phyloP scores from a whole-genome alignment of 768 basidiomycete species.

The Leccinum barrowsii region DNA sequence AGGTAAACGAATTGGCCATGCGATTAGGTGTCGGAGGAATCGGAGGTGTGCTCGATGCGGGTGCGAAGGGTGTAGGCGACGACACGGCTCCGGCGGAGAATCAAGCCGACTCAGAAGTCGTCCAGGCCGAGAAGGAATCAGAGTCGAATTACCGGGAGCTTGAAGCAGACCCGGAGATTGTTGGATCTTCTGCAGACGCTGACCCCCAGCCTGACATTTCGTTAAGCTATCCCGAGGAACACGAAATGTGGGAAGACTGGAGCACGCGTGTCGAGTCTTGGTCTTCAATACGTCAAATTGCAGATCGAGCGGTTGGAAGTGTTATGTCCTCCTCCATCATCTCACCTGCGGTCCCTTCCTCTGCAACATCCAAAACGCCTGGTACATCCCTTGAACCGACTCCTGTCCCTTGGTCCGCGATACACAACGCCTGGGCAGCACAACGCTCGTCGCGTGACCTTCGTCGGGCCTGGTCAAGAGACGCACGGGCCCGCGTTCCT shows the following conservation, averaged over 20 bases:
- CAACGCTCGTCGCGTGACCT: conserved; percentile 47
- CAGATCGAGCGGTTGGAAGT: conserved; percentile 72
- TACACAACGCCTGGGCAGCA: conserved; percentile 63
- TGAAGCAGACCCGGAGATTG: conserved; percentile 16
- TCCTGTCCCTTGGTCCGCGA: conserved; percentile 60
- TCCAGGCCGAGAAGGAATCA: conserved; percentile 4
- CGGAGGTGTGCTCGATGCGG: conserved; percentile 57
- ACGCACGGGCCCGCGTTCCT: conserved; percentile 36
- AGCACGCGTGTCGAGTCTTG: conserved; percentile 65
- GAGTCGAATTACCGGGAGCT: conserved; percentile 11
- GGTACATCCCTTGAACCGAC: conserved; percentile 42
- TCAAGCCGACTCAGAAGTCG: conserved; percentile 3
- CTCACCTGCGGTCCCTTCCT: conserved; percentile 5
- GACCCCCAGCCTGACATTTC: conserved; percentile 3
- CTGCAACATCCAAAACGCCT: conserved; percentile 19
- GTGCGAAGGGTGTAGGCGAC: neutral
- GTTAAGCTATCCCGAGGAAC: conserved; percentile 17
- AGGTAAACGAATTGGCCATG: conserved; percentile 79
- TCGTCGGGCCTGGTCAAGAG: conserved; percentile 61
- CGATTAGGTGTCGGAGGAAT: conserved; percentile 79
- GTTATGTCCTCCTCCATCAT: conserved; percentile 39
- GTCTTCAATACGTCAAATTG: conserved; percentile 66
- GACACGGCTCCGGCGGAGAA: neutral
- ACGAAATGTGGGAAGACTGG: conserved; percentile 60
- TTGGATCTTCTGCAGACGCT: conserved; percentile 16